Evolutionary conservation across 441 rosid species (phyloP), one percentile per base, ranked within the genome.

Genomic region (Cnidoscolus chayamansa): DNA sequence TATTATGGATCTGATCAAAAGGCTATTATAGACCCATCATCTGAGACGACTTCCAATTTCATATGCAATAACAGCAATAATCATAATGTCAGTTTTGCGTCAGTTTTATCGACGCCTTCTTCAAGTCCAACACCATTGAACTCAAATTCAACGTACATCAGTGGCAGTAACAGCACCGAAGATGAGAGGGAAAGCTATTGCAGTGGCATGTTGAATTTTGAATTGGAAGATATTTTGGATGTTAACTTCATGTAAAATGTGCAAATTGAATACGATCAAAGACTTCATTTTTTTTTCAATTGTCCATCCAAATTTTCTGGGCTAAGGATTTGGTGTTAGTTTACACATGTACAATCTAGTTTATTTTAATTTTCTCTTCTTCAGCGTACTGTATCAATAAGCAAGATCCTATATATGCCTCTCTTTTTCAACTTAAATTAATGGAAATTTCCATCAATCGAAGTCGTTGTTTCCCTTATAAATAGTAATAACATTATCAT

Each of bases 171-270:
- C 78, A 57, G 72, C 32, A 60, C 83, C 6, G 93, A 89, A 67
- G 95, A 89, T 63, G 98, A 93, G 78, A 85, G 84, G 68, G 92
- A 89, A 60, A 88, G 90, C 78, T 84, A 87, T 10, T 81, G 94
- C 76, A 91, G 96, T 77, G 72, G 78, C 70, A 59, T 84, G 62
- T 80, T 86, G 78, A 81, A 80, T 80, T 86, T 86, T 61, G 92
- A 85, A 77, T 77, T 88, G 65, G 78, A 84, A 0, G 90, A 88
- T 51, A 70, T 83, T 48, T 77, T 85, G 65, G 88, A 86, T 78
- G 85, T 71, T 51, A 83, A 81, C 50, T 83, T 85, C 75, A 75
- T 89, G 85, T 85, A 85, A 80, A 73, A 67, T 13, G 0, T 31
- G 15, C 9, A 19, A 40, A 40, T 20, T 2, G 51, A 15, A 75